Conservation (phyloP, 2,329 filamentous ascomycete genomes). For the Raffaelea albimanens region DNA sequence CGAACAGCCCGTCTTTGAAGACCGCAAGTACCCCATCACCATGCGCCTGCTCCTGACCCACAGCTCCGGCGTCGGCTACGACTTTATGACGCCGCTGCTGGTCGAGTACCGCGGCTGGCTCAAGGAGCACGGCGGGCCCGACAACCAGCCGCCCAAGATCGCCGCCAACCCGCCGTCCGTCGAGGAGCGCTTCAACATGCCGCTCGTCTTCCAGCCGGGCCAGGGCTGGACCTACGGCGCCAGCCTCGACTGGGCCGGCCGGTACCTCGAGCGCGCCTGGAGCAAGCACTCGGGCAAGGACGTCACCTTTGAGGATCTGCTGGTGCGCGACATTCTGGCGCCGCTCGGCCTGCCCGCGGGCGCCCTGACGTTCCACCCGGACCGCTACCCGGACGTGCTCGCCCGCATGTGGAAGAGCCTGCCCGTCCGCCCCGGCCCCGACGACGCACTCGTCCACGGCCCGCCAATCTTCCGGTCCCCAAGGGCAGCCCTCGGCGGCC, state of each 20-base stretch:
- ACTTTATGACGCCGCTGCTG: slow-evolving; percentile 8
- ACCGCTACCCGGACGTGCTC: slow-evolving; percentile 9
- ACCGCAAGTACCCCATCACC: slow-evolving; percentile 9
- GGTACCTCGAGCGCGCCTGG: slow-evolving; percentile 8
- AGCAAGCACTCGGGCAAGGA: no score
- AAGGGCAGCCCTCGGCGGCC: slow-evolving; percentile 19
- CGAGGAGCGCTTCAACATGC: slow-evolving; percentile 8
- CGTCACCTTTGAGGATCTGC: slow-evolving; percentile 8
- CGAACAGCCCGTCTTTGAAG: not conserved
- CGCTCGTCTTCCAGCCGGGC: slow-evolving; percentile 13
- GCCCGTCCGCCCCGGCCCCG: slow-evolving; percentile 10
- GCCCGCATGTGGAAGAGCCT: slow-evolving; percentile 10
- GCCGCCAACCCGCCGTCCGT: slow-evolving; percentile 3
- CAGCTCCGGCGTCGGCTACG: slow-evolving; percentile 13
- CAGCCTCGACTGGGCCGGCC: slow-evolving; percentile 13
- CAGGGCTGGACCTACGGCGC: slow-evolving; percentile 13
- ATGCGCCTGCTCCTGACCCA: slow-evolving; percentile 9
- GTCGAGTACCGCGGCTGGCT: slow-evolving; percentile 4
- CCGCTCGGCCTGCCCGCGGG: slow-evolving; percentile 12
- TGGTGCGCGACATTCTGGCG: slow-evolving; percentile 8
- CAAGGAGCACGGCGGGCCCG: not conserved
- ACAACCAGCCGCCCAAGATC: not conserved
- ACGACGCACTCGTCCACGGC: slow-evolving; percentile 8
- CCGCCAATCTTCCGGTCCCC: not conserved
- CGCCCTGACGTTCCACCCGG: slow-evolving; percentile 10